These are phyloP conservation scores for Colletotrichum lindemuthianum DNA, from an alignment of 2,329 filamentous ascomycete genomes.

Conservation along the genomic window DNA sequence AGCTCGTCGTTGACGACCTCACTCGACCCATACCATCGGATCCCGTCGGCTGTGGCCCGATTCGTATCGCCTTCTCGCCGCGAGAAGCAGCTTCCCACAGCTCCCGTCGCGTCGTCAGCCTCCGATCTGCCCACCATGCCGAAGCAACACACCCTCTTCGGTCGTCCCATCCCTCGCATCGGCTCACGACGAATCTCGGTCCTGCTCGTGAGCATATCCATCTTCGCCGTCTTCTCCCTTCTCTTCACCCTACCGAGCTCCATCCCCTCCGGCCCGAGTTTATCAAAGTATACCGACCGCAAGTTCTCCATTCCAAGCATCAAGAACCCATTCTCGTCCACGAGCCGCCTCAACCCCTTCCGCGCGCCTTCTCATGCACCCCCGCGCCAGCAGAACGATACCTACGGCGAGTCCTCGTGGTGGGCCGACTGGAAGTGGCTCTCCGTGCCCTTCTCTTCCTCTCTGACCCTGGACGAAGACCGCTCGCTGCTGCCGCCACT, in stretches of 20 bases:
- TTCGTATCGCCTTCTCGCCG: not conserved
- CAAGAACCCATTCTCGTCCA: conserved; percentile 54
- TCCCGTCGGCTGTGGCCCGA: not conserved
- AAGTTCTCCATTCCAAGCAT: conserved; percentile 61
- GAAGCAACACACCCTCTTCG: conserved; percentile 50
- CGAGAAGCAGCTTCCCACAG: conserved; percentile 1
- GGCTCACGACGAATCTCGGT: conserved; percentile 62
- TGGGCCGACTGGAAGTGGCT: conserved; percentile 91
- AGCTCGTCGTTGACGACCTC: conserved; percentile 10
- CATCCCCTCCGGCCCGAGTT: conserved; percentile 58
- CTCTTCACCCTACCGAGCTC: conserved; percentile 61
- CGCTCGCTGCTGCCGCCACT: conserved; percentile 85
- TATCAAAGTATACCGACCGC: conserved; percentile 60
- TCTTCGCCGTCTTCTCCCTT: conserved; percentile 64
- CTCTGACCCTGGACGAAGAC: conserved; percentile 82
- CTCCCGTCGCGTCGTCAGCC: conserved; percentile 16
- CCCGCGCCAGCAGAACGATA: conserved; percentile 80
- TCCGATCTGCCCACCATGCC: conserved; percentile 42
- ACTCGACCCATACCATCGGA: conserved; percentile 14
- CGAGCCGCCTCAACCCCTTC: conserved; percentile 72
- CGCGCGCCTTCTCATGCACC: conserved; percentile 76
- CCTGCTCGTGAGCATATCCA: conserved; percentile 59
- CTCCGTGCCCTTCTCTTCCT: conserved; percentile 83
- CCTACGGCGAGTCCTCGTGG: conserved; percentile 83
- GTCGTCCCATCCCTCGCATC: conserved; percentile 61